Base-by-base conservation (phyloP, 306 rosid genomes). In the Acacia confusa region DNA sequence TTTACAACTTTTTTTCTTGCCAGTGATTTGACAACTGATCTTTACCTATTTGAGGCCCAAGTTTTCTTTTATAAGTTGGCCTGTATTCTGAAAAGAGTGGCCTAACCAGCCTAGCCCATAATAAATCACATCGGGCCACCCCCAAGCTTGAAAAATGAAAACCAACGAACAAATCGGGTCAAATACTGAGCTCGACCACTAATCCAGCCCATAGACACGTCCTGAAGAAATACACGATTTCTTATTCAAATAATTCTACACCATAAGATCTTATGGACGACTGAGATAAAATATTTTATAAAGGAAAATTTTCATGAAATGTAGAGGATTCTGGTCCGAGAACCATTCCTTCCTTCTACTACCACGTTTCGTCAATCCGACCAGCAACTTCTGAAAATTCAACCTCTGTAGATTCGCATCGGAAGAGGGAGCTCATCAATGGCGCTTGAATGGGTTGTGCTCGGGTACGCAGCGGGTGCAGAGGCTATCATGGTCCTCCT, bases 371-470 rank as follows among this genome's bases (percentile, higher is more conserved):
- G 55, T 48, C 57, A 17, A 50, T 61, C 19, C 19, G 38, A 27
- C 20, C 9, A 13, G 13, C 9, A 4, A 27, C 38, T 13, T 13
- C 17, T 14, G 53, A 12, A 22, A 22, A 22, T n/a, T 57, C 28
- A 57, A 9, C n/a, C 57, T 58, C 30, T 24, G 6, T 9, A 58
- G 65, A 9, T 58, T 58, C 65, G 16, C 65, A n/a, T 22, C 65
- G 60, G 24, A 65, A 32, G 43, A 65, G 70, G 7, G 24, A 65
- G n/a, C 27, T 66, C 72, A 30, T 30, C 25, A n/a, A 94, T 96
- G 99, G 99, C 99, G 65, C 84, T 96, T 4, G 99, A 96, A 79
- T 96, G 99, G 99, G 94, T 96, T 24, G 94, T 96, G 52, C 88
- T 96, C 8, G 97, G 99, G 0, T 96, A 96, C 84, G 98, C 96